These are phyloP conservation scores for Fibroporia radiculosa DNA, from an alignment of 768 basidiomycete species.

Conservation along the genomic window DNA sequence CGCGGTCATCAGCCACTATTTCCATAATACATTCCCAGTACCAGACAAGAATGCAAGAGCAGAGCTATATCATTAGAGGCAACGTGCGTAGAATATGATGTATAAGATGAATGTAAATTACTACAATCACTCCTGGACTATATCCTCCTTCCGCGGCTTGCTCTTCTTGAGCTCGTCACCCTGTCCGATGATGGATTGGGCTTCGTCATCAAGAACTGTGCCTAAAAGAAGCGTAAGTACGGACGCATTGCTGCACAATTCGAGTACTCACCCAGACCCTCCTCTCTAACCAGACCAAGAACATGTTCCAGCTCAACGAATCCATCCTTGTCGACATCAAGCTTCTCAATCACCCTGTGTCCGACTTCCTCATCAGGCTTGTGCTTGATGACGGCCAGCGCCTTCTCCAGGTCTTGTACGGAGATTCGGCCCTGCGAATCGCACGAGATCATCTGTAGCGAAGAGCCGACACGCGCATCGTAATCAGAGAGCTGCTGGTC, in stretches of 20 bases:
- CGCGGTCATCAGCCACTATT: too few species aligned
- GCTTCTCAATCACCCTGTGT: constrained; percentile 79
- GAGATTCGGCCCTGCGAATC: constrained; percentile 86
- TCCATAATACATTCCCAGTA: too few species aligned
- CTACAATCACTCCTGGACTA: constrained; percentile 57
- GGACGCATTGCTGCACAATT: not conserved
- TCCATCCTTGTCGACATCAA: constrained; percentile 95
- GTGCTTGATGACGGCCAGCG: constrained; percentile 89
- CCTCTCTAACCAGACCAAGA: constrained; percentile 78
- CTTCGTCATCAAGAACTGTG: constrained; percentile 79
- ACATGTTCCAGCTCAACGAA: constrained; percentile 96
- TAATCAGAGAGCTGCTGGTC: constrained; percentile 89
- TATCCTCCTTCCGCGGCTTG: constrained; percentile 92
- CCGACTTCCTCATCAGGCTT: constrained; percentile 86
- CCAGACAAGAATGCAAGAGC: too few species aligned
- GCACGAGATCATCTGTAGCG: constrained; percentile 79
- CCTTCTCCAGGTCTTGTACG: constrained; percentile 82
- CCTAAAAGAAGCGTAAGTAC: constrained; percentile 32
- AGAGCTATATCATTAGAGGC: too few species aligned
- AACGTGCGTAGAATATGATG: too few species aligned
- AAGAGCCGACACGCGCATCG: constrained; percentile 78
- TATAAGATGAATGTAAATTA: not conserved
- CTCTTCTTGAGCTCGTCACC: constrained; percentile 74
- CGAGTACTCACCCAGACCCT: constrained; percentile 59
- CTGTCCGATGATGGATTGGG: constrained; percentile 75